Conservation (phyloP, 2,329 filamentous ascomycete genomes). For the Trichophyton schoenleinii region DNA sequence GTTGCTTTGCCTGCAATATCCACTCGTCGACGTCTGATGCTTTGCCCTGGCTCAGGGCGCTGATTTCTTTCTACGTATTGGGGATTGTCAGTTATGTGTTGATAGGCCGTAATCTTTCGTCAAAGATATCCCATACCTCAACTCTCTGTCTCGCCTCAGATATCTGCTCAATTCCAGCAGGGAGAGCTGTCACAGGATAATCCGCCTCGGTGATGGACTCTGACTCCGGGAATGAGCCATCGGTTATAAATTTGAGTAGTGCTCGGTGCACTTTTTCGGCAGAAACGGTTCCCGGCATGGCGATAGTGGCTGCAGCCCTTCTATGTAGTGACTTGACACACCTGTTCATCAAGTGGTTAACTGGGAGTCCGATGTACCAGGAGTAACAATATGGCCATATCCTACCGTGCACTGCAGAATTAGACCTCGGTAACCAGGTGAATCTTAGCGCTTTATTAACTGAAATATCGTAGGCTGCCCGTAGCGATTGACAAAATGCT, state of each 20-base stretch:
- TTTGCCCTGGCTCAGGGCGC: conserved; percentile 60
- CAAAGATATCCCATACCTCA: conserved; percentile 32
- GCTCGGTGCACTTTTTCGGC: conserved; percentile 42
- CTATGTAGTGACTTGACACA: not conserved
- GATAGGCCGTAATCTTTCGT: not conserved
- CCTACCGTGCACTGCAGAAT: not conserved
- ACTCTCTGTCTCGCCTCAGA: conserved; percentile 40
- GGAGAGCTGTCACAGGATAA: conserved; percentile 38
- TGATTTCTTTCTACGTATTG: conserved; percentile 53
- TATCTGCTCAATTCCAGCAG: conserved; percentile 40
- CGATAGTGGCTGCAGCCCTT: not conserved
- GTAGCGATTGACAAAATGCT: not conserved
- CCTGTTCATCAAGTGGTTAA: not conserved
- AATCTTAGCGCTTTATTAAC: not conserved
- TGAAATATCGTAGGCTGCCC: not conserved
- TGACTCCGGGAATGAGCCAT: conserved; percentile 44
- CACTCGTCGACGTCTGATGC: conserved; percentile 72
- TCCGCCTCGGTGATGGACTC: conserved; percentile 44
- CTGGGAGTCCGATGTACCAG: not conserved
- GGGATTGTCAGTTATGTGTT: not conserved
- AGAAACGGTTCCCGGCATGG: conserved; percentile 27
- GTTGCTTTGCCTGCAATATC: conserved; percentile 69
- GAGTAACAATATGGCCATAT: not conserved
- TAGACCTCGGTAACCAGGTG: not conserved
- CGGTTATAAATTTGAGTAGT: conserved; percentile 51